Conservation (phyloP, 768 basidiomycete genomes). For the Strobilomyces confusus region DNA sequence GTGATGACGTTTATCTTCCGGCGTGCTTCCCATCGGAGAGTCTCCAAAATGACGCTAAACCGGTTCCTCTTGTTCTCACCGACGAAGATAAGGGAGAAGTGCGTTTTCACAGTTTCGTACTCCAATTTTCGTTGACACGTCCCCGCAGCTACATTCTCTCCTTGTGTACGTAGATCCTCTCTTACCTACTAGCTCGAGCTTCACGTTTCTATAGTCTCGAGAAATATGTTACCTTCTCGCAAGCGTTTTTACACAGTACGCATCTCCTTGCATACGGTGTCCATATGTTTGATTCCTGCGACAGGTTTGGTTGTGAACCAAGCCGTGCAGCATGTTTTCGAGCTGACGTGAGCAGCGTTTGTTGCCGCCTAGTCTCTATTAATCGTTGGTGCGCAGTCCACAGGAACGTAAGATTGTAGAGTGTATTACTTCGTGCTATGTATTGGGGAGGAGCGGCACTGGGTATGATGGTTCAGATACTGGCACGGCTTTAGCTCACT, state of each 20-base stretch:
- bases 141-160: constrained; percentile 48
- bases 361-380: constrained; percentile 13
- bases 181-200: not conserved
- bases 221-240: constrained; percentile 30
- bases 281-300: not conserved
- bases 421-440: constrained; percentile 57
- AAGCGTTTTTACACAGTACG: constrained; percentile 23
- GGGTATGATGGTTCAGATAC: constrained; percentile 41
- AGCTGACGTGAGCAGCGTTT: constrained; percentile 17
- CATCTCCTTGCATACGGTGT: not conserved
- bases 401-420: constrained; percentile 57
- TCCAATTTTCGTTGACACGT: not conserved
- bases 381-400: constrained; percentile 24
- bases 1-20: constrained; percentile 44
- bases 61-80: constrained; percentile 33
- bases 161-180: constrained; percentile 42
- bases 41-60: constrained; percentile 14
- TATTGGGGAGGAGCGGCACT: constrained; percentile 69
- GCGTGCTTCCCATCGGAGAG: constrained; percentile 46
- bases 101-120: not conserved
- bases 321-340: constrained; percentile 29
- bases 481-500: not conserved
- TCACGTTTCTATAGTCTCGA: constrained; percentile 38
- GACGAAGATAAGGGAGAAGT: constrained; percentile 50
- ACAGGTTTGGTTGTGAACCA: constrained; percentile 24